A percentile compares a stretch with the other conserved stretches of the same genome.
phyloP scores from a whole-genome alignment of 179 eudicot species.

The Carnegiea gigantea region DNA sequence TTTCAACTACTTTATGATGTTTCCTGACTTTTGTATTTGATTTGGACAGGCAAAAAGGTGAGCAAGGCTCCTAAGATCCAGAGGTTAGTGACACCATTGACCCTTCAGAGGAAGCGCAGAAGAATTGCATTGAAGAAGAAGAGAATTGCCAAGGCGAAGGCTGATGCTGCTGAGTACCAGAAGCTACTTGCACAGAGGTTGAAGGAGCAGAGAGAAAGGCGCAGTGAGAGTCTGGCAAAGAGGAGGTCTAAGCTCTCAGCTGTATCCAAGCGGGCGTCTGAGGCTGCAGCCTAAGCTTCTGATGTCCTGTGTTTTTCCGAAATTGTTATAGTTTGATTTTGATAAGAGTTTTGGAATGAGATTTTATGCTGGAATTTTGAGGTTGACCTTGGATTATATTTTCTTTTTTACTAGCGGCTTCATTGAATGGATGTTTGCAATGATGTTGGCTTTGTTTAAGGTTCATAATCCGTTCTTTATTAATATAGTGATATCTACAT shows the following conservation, averaged over 20 bases:
- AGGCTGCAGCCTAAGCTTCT: slow-evolving; percentile 34
- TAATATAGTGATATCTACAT: neutral
- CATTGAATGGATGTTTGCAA: neutral
- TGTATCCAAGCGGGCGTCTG: slow-evolving; percentile 57
- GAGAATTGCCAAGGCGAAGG: slow-evolving; percentile 71
- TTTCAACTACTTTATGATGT: neutral
- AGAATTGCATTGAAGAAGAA: slow-evolving; percentile 84
- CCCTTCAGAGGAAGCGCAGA: slow-evolving; percentile 84
- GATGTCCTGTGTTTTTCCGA: neutral
- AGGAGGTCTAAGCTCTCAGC: slow-evolving; percentile 81
- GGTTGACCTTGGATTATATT: neutral
- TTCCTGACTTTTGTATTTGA: neutral
- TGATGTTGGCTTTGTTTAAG: slow-evolving; percentile 1
- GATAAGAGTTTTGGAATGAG: neutral
- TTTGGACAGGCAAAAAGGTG: slow-evolving; percentile 54
- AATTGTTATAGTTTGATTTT: neutral
- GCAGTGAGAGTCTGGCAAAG: slow-evolving; percentile 91
- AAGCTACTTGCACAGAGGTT: slow-evolving; percentile 77
- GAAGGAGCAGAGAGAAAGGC: slow-evolving; percentile 79
- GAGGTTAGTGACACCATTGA: slow-evolving; percentile 83
- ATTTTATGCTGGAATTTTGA: neutral
- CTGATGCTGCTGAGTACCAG: slow-evolving; percentile 86
- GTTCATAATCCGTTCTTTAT: neutral
- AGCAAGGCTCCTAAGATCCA: slow-evolving; percentile 92
- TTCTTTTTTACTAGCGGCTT: neutral